Conservation (phyloP, 768 basidiomycete species). For the Cubamyces lactineus region DNA sequence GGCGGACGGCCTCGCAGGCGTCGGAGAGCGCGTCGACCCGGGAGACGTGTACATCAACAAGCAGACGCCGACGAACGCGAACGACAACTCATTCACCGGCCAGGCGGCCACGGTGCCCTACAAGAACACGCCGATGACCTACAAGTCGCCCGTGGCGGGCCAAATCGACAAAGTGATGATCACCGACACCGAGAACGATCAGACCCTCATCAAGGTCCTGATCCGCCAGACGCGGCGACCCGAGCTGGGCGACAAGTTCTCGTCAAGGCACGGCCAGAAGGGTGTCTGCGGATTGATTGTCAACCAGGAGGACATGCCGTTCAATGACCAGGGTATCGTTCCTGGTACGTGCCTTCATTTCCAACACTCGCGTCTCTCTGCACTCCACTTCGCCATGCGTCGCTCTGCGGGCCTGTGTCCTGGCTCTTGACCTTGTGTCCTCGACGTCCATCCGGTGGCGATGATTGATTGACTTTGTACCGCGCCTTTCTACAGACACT, state of each 20-base stretch:
- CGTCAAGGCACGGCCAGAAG: constrained; percentile 97
- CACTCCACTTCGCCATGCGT: neutral
- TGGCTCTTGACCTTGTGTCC: neutral
- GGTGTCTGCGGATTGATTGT: constrained; percentile 99
- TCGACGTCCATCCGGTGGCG: neutral
- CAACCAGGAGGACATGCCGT: constrained; percentile 98
- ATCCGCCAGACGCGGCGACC: constrained; percentile 96
- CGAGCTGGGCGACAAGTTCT: constrained; percentile 98
- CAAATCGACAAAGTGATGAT: constrained; percentile 98
- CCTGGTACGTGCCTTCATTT: constrained; percentile 59
- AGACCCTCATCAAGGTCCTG: constrained; percentile 94
- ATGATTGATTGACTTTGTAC: constrained; percentile 7
- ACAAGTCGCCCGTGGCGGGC: constrained; percentile 92
- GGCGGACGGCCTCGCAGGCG: constrained; percentile 89
- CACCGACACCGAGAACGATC: constrained; percentile 95
- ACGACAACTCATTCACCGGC: constrained; percentile 85
- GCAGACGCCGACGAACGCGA: constrained; percentile 93
- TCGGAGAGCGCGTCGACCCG: constrained; percentile 91
- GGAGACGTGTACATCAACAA: constrained; percentile 97
- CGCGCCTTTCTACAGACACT: constrained; percentile 60
- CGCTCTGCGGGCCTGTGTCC: neutral
- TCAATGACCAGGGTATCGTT: constrained; percentile 95
- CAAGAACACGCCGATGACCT: constrained; percentile 89
- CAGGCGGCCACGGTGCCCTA: constrained; percentile 84
- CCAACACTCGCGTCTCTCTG: constrained; percentile 14